Evolutionary conservation across 2,329 filamentous ascomycete species (phyloP).

Genomic region (Hypoxylon sp.): DNA sequence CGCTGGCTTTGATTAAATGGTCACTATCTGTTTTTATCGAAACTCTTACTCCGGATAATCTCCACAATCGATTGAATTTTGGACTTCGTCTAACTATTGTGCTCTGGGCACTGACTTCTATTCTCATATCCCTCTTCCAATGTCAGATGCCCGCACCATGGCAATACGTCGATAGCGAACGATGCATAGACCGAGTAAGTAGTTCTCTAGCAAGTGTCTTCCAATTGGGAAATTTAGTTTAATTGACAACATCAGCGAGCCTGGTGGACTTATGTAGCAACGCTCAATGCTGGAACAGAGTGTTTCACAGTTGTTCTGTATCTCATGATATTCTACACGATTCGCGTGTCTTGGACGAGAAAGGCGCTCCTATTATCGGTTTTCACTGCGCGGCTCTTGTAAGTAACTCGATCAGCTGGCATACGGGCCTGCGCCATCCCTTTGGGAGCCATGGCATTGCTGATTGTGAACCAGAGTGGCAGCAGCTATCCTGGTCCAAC

Average conservation of each 20-base stretch:
- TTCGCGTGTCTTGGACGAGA: neutral
- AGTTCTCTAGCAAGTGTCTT: neutral
- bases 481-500: neutral
- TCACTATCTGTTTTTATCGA: neutral
- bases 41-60: neutral
- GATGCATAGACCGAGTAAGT: constrained; percentile 4
- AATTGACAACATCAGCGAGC: constrained; percentile 4
- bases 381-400: constrained; percentile 2
- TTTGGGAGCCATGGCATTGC: neutral
- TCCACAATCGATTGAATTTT: neutral
- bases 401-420: neutral
- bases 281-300: neutral
- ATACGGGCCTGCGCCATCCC: neutral
- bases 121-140: neutral
- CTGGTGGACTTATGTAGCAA: constrained; percentile 11
- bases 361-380: neutral
- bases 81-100: constrained; percentile 1
- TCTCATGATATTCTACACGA: constrained; percentile 3
- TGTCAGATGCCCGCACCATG: neutral
- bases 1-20: constrained; percentile 1
- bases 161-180: neutral
- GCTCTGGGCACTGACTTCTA: neutral
- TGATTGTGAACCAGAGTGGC: constrained; percentile 1
- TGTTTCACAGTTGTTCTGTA: neutral
- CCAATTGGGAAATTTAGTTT: neutral